phyloP scores from a whole-genome alignment of 225 moss, liverwort and hornwort genomes.

The Sphagnum contortum region DNA sequence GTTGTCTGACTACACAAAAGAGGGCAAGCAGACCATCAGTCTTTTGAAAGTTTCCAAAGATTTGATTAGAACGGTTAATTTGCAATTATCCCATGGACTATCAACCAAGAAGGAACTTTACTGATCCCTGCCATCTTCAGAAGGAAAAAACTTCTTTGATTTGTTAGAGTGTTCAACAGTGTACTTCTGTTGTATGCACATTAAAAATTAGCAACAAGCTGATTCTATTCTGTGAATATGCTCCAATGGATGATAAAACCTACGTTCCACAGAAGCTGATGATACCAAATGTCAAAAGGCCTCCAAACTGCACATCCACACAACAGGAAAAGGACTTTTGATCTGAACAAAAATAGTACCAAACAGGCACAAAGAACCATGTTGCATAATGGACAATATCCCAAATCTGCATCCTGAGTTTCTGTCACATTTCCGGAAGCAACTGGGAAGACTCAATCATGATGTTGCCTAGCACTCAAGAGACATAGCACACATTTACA shows the following conservation, averaged over 20 bases:
- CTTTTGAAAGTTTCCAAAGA: too few species aligned
- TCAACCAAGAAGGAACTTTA: not conserved
- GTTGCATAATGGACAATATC: not conserved
- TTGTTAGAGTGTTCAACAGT: too few species aligned
- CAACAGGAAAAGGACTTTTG: not conserved
- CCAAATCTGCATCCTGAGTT: not conserved
- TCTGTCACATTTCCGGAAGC: not conserved
- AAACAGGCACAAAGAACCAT: too few species aligned
- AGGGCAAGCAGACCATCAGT: too few species aligned
- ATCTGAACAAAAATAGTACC: too few species aligned
- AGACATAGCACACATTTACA: too few species aligned
- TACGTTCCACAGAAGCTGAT: conserved; percentile 92
- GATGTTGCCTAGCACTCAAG: not conserved
- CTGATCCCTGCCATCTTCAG: too few species aligned
- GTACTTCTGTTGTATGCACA: not conserved
- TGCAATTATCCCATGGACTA: too few species aligned
- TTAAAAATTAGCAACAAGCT: not conserved
- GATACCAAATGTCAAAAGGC: conserved; percentile 73
- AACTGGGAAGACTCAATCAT: not conserved
- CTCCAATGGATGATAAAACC: conserved; percentile 11
- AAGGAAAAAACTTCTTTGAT: too few species aligned
- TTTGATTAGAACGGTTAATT: too few species aligned
- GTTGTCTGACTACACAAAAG: too few species aligned
- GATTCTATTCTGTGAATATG: too few species aligned
- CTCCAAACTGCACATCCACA: conserved; percentile 61